Percentiles rank a stretch among this genome's conserved stretches.
phyloP scores from a whole-genome alignment of 1,284 basidiomycete genomes.

The Papiliotrema nemorosa region DNA sequence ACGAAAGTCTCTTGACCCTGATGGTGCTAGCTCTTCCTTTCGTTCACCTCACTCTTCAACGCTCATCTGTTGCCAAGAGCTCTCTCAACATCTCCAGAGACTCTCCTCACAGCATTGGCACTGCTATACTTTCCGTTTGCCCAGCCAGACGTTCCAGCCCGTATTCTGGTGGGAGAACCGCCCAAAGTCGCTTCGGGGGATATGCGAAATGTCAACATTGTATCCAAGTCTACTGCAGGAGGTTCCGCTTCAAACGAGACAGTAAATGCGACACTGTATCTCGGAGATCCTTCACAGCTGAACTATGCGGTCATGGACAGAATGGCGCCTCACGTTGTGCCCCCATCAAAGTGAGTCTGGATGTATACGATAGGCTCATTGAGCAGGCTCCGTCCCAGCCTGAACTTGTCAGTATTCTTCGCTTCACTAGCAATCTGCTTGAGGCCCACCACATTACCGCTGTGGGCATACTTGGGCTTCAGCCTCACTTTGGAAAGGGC shows the following conservation, averaged over 20 bases:
- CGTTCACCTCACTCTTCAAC: conserved; percentile 82
- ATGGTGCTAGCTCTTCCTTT: conserved; percentile 65
- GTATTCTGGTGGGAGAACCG: conserved; percentile 1
- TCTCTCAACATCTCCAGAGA: conserved; percentile 90
- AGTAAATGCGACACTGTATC: not conserved
- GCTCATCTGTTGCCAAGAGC: conserved; percentile 79
- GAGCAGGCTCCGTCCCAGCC: conserved; percentile 21
- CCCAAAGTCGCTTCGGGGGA: not conserved
- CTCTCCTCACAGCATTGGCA: conserved; percentile 74
- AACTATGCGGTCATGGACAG: conserved; percentile 30
- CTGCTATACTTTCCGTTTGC: conserved; percentile 66
- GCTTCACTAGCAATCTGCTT: conserved; percentile 75
- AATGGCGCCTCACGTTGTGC: conserved; percentile 5
- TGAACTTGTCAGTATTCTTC: conserved; percentile 53
- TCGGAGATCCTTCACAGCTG: conserved; percentile 8
- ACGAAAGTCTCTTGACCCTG: not conserved
- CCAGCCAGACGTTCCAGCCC: not conserved
- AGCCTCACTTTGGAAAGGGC: conserved; percentile 12
- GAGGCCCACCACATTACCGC: conserved; percentile 77
- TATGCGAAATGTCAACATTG: conserved; percentile 2
- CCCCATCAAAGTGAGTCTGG: conserved; percentile 8
- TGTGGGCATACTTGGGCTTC: conserved; percentile 71
- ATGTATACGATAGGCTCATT: not conserved
- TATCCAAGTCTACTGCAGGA: not conserved
- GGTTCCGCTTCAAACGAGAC: not conserved